phyloP scores from a whole-genome alignment of 495 filamentous ascomycete species.

The Aspergillus asperescens region DNA sequence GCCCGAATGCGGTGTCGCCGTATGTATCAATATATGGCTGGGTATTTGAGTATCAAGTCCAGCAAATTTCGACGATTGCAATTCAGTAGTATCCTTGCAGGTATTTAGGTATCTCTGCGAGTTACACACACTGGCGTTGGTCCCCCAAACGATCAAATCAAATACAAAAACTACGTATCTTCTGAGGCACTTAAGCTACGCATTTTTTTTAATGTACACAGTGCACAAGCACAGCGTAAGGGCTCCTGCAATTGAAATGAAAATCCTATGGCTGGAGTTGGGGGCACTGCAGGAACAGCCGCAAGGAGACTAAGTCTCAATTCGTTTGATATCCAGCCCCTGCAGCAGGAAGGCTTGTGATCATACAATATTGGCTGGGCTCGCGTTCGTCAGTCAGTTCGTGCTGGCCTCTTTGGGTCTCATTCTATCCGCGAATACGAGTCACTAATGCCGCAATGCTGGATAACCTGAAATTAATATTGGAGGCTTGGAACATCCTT shows the following conservation, averaged over 20 bases:
- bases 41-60: background rate
- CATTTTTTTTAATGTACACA: too few relatives aligned
- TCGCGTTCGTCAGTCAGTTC: background rate
- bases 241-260: slow-evolving; percentile 16
- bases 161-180: background rate
- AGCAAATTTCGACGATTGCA: background rate
- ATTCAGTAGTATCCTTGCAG: background rate
- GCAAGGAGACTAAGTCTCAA: slow-evolving; percentile 12
- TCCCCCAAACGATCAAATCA: background rate
- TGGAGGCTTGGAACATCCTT: slow-evolving; percentile 20
- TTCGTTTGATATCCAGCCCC: slow-evolving; percentile 7
- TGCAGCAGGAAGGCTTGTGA: background rate
- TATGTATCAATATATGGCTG: slow-evolving; percentile 8
- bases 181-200: too few relatives aligned
- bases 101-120: background rate
- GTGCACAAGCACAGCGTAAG: slow-evolving; percentile 15
- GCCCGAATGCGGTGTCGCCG: slow-evolving; percentile 21
- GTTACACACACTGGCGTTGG: background rate
- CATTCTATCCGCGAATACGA: slow-evolving; percentile 10
- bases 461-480: slow-evolving; percentile 10
- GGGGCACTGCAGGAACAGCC: slow-evolving; percentile 16
- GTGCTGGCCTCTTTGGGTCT: background rate
- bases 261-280: background rate
- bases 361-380: slow-evolving; percentile 4
- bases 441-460: slow-evolving; percentile 9